Evolutionary conservation across 768 basidiomycete genomes (phyloP).

Genomic region (Xerocomus spinulosus): DNA sequence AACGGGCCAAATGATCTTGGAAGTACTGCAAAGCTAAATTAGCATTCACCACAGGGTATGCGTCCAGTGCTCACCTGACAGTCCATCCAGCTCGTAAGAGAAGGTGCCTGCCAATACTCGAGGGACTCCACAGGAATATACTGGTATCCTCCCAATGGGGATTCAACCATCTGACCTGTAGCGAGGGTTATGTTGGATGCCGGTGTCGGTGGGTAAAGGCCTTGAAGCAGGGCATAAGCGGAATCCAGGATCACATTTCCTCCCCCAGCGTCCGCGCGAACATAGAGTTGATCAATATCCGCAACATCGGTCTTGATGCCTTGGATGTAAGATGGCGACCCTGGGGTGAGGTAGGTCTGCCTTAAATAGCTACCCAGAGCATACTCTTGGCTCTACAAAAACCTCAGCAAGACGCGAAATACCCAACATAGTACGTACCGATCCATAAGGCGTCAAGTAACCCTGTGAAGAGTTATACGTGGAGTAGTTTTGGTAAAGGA

Average conservation of each 20-base stretch:
- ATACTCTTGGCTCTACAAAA: conserved; percentile 45
- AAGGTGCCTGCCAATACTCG: conserved; percentile 53
- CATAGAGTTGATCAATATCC: conserved; percentile 63
- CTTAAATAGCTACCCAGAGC: conserved; percentile 57
- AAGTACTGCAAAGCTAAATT: conserved; percentile 21
- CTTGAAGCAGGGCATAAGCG: conserved; percentile 77
- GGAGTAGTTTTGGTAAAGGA: conserved; percentile 65
- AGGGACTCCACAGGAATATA: conserved; percentile 64
- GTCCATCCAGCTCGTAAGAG: conserved; percentile 74
- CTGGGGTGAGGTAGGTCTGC: conserved; percentile 56
- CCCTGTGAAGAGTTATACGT: conserved; percentile 63
- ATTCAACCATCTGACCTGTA: conserved; percentile 62
- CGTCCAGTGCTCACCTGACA: conserved; percentile 39
- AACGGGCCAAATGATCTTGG: conserved; percentile 20
- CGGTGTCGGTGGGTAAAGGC: conserved; percentile 72
- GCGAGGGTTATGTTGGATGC: conserved; percentile 66
- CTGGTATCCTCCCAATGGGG: conserved; percentile 82
- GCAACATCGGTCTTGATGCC: conserved; percentile 63
- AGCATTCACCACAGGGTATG: not conserved
- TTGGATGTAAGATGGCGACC: conserved; percentile 61
- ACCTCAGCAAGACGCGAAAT: not conserved
- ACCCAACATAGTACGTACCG: conserved; percentile 39
- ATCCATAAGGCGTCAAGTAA: conserved; percentile 69
- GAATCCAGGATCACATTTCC: conserved; percentile 81
- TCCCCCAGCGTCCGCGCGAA: conserved; percentile 76